phyloP scores from a whole-genome alignment of 1,284 basidiomycete species.

The Apiotrichum domesticum region DNA sequence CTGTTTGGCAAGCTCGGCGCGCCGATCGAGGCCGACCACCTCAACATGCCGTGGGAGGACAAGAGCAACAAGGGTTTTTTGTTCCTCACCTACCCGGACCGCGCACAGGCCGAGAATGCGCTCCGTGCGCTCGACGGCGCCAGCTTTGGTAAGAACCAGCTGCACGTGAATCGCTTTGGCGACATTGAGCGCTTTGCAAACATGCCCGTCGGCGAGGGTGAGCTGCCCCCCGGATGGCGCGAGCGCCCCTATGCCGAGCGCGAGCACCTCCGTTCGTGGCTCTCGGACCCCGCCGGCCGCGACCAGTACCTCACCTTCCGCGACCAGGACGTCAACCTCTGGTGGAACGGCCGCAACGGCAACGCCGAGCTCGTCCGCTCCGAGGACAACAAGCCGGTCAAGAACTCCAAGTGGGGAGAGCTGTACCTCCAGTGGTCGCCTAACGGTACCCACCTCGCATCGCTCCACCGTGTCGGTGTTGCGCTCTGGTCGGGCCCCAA shows the following conservation, averaged over 20 bases:
- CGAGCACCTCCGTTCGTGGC: slow-evolving; percentile 95
- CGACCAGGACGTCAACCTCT: slow-evolving; percentile 82
- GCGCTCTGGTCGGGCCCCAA: slow-evolving; percentile 82
- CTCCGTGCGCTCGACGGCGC: slow-evolving; percentile 74
- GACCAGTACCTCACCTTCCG: slow-evolving; percentile 96
- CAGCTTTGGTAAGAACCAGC: slow-evolving; percentile 85
- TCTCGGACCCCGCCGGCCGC: slow-evolving; percentile 82
- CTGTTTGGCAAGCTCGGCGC: slow-evolving; percentile 75
- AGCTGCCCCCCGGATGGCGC: slow-evolving; percentile 58
- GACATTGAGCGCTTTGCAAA: slow-evolving; percentile 83
- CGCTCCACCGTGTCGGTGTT: slow-evolving; percentile 91
- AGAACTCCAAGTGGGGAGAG: slow-evolving; percentile 76
- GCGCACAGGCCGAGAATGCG: slow-evolving; percentile 75
- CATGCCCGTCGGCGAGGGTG: slow-evolving; percentile 76
- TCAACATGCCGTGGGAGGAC: slow-evolving; percentile 72
- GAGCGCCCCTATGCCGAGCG: slow-evolving; percentile 65
- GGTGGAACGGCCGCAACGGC: slow-evolving; percentile 90
- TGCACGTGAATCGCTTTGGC: slow-evolving; percentile 83
- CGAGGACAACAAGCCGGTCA: slow-evolving; percentile 50
- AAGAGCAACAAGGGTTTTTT: slow-evolving; percentile 84
- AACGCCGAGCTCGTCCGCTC: slow-evolving; percentile 68
- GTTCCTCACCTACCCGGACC: slow-evolving; percentile 80
- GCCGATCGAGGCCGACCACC: slow-evolving; percentile 65
- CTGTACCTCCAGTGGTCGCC: slow-evolving; percentile 98
- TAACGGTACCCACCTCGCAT: slow-evolving; percentile 86